phyloP scores from a whole-genome alignment of 2,329 filamentous ascomycete genomes.

The Pseudogymnoascus sp. region DNA sequence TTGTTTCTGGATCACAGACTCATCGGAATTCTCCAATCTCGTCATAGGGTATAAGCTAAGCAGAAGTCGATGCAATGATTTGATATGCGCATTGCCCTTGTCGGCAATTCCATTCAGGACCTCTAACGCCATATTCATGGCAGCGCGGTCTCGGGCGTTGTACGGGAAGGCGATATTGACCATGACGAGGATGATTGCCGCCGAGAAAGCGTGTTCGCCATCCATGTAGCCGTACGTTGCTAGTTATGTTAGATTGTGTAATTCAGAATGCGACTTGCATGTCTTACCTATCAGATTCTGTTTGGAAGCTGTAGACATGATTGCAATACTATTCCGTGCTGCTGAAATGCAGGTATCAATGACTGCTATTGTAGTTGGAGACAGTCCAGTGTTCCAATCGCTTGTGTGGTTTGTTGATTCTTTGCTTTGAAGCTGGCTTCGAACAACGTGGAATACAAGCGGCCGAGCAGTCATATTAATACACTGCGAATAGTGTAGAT shows the following conservation, averaged over 20 bases:
- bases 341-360: conserved; percentile 48
- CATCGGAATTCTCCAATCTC: neutral
- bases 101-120: conserved; percentile 46
- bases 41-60: conserved; percentile 28
- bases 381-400: conserved; percentile 43
- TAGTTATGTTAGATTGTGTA: conserved; percentile 15
- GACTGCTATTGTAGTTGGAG: conserved; percentile 41
- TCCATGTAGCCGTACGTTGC: conserved; percentile 54
- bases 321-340: conserved; percentile 41
- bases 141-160: conserved; percentile 34
- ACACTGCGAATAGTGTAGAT: conserved; percentile 51
- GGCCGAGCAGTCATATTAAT: conserved; percentile 52
- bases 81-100: conserved; percentile 45
- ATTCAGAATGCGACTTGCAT: neutral
- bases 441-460: conserved; percentile 47
- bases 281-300: conserved; percentile 43
- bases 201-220: conserved; percentile 49
- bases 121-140: conserved; percentile 41
- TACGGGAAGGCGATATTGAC: conserved; percentile 46
- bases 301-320: conserved; percentile 43
- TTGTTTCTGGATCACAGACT: conserved; percentile 22
- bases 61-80: conserved; percentile 33
- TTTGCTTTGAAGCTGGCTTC: conserved; percentile 37
- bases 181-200: conserved; percentile 48
- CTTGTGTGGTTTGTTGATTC: conserved; percentile 30